phyloP scores from a whole-genome alignment of 345 rosid species.

The Dovyalis caffra region DNA sequence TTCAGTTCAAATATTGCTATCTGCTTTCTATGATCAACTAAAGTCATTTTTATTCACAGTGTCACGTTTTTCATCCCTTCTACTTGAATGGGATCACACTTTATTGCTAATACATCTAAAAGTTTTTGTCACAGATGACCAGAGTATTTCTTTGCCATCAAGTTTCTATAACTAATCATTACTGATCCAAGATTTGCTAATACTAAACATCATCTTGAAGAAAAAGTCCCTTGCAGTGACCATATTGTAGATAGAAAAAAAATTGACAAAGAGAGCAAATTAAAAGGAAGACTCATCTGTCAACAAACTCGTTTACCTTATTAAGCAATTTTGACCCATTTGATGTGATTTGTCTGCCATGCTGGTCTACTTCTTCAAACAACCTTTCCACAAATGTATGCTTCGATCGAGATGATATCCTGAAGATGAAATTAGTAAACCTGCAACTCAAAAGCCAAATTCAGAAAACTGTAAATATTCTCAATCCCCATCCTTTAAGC shows the following conservation, averaged over 20 bases:
- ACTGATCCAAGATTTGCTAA: neutral
- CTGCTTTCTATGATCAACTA: neutral
- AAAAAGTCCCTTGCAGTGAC: neutral
- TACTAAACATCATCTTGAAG: neutral
- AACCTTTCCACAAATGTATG: slow-evolving; percentile 43
- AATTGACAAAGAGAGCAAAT: neutral
- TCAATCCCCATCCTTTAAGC: neutral
- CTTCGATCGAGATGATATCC: slow-evolving; percentile 48
- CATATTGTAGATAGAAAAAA: neutral
- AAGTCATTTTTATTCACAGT: neutral
- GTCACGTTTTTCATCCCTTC: neutral
- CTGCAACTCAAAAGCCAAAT: slow-evolving; percentile 29
- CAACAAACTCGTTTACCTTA: slow-evolving; percentile 33
- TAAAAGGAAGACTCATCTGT: neutral
- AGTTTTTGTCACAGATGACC: neutral
- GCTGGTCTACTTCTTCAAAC: slow-evolving; percentile 37
- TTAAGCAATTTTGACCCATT: slow-evolving; percentile 48
- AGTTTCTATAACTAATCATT: neutral
- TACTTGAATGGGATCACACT: neutral
- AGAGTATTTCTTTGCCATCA: neutral
- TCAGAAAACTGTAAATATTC: neutral
- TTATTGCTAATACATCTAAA: neutral
- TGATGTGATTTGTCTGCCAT: slow-evolving; percentile 31
- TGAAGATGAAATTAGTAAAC: slow-evolving; percentile 40
- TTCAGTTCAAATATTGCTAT: neutral